Evolutionary conservation across 2,329 filamentous ascomycete genomes (phyloP), one percentile per base, ranked within the genome.

Genomic region (Dactylonectria macrodidyma): DNA sequence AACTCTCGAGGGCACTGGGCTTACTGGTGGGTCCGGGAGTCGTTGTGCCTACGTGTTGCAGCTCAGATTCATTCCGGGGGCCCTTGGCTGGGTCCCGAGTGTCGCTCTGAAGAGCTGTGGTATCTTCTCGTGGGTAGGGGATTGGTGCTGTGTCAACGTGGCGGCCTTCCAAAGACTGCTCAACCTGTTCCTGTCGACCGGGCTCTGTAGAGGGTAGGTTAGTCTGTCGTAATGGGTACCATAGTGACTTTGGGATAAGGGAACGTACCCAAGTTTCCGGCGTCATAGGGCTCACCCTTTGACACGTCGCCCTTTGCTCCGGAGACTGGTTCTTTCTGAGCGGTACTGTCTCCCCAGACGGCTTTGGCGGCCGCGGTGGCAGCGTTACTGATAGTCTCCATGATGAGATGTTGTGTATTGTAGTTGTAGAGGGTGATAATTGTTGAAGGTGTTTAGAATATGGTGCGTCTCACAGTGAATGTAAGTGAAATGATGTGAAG

Each of bases 221-320:
- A 14, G 16, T 41, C 12, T 51, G 24, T n/a, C 5, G 12, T 14
- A 10, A 14, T 22, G 12, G 12, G n/a, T 7, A 12, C 12, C n/a
- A 12, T 11, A 12, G 14, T 2, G 19, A 8, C 4, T 26, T 26
- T n/a, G 12, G 5, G 19, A 11, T 9, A 30, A 8, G 12, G 56
- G 11, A 10, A 60, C 77, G 48, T 87, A 84, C 89, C 86, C n/a
- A 88, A 82, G 79, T 96, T 96, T 56, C 94, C 94, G 65, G 90
- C 89, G 77, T 96, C 94, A 75, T 91, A 97, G 0, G 94, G 94
- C 78, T 95, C 91, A 12, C 88, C 89, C 50, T 85, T 86, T 26
- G 87, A 86, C 5, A 92, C 92, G 77, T 91, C 84, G 46, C 94
- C 94, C 65, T 86, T 83, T 59, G 89, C 83, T 24, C 94, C 94